A percentile compares a stretch with the other conserved stretches of the same genome.
phyloP scores from a whole-genome alignment of 805 yeast genomes.

The Myxozyma lipomycoides region DNA sequence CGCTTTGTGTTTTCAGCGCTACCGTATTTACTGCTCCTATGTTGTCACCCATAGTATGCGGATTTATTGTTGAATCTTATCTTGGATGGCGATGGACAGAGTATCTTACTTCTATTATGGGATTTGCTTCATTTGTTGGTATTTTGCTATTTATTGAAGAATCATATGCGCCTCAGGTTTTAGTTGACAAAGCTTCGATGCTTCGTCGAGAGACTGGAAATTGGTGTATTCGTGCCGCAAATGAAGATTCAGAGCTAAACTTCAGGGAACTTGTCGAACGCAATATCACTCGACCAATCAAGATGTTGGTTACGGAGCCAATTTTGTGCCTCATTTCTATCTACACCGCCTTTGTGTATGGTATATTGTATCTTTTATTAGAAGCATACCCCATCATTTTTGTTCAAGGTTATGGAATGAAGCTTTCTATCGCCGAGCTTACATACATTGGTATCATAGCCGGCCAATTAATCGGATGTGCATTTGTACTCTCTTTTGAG shows the following conservation, averaged over 20 bases:
- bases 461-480: slow-evolving; percentile 61
- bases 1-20: slow-evolving; percentile 27
- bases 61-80: slow-evolving; percentile 46
- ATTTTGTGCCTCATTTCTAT: slow-evolving; percentile 38
- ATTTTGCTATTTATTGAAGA: slow-evolving; percentile 36
- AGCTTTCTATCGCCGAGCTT: slow-evolving; percentile 56
- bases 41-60: slow-evolving; percentile 44
- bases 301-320: slow-evolving; percentile 40
- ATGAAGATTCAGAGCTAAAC: slow-evolving; percentile 44
- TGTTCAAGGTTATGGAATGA: slow-evolving; percentile 54
- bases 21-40: slow-evolving; percentile 13
- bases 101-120: slow-evolving; percentile 21
- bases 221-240: slow-evolving; percentile 43
- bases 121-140: slow-evolving; percentile 31
- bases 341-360: slow-evolving; percentile 40
- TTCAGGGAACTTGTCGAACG: slow-evolving; percentile 32
- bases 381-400: slow-evolving; percentile 74
- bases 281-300: slow-evolving; percentile 36
- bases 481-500: slow-evolving; percentile 50
- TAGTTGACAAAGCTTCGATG: slow-evolving; percentile 39
- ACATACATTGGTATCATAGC: slow-evolving; percentile 74
- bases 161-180: slow-evolving; percentile 71
- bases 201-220: slow-evolving; percentile 53
- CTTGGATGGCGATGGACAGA: slow-evolving; percentile 59
- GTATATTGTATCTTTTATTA: slow-evolving; percentile 53